Conservation (phyloP, 2,329 filamentous ascomycete species). For the Colletotrichum australisinense region DNA sequence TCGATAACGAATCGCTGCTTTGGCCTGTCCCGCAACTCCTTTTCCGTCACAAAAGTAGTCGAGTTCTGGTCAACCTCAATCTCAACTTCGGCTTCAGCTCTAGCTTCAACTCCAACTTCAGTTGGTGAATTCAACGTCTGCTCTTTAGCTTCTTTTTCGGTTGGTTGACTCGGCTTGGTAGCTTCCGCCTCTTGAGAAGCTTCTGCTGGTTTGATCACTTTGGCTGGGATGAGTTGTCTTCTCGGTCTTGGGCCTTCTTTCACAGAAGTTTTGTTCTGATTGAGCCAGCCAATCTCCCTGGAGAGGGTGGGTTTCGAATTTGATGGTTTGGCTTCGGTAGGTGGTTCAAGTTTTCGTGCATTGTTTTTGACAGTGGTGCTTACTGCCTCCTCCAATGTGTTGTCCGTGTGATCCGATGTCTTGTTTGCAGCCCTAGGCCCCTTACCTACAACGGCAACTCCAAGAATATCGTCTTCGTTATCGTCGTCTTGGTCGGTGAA, state of each 20-base stretch:
- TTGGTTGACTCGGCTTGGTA: not conserved
- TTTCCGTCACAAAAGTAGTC: not conserved
- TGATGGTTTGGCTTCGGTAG: not conserved
- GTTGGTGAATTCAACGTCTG: not conserved
- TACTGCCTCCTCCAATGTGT: not conserved
- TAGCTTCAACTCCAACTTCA: not conserved
- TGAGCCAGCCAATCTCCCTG: not conserved
- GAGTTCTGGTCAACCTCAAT: not conserved
- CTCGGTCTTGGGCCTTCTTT: not conserved
- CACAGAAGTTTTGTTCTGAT: not conserved
- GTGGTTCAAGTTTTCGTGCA: no score
- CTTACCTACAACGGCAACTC: conserved; percentile 6
- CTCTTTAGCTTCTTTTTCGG: not conserved
- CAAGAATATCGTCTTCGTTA: conserved; percentile 47
- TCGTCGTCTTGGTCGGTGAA: conserved; percentile 35
- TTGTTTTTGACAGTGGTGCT: not conserved
- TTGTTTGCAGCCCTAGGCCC: not conserved
- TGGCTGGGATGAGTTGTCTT: not conserved
- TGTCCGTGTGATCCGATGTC: not conserved
- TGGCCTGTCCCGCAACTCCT: not conserved
- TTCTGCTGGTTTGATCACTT: not conserved
- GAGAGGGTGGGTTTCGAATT: not conserved
- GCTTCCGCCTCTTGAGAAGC: not conserved
- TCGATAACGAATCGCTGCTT: conserved; percentile 17
- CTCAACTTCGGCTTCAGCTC: no score